A percentile compares a stretch with the other conserved stretches of the same genome.
Conservation (phyloP, 2,329 filamentous ascomycete genomes). For the Mariannaea elegans region DNA sequence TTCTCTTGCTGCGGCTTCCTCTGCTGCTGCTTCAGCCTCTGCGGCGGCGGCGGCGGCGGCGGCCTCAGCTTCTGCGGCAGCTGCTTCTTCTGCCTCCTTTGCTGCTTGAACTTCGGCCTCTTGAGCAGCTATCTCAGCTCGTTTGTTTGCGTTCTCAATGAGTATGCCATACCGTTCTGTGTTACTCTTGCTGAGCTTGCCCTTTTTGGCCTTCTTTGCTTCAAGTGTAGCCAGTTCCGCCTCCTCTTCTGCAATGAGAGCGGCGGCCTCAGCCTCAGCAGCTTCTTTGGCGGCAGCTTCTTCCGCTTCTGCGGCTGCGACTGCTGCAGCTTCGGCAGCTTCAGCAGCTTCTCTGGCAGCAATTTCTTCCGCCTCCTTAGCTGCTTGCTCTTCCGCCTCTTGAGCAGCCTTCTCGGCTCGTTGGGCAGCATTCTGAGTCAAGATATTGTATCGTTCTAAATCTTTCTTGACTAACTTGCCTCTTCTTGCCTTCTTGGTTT, state of each 20-base stretch:
- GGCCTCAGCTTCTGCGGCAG: slow-evolving; percentile 21
- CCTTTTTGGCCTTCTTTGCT: slow-evolving; percentile 39
- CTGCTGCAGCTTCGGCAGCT: slow-evolving; percentile 38
- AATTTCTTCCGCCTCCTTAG: slow-evolving; percentile 31
- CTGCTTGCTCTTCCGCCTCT: slow-evolving; percentile 24
- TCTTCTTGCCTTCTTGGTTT: slow-evolving; percentile 34
- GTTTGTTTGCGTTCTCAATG: slow-evolving; percentile 29
- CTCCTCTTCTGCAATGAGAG: slow-evolving; percentile 44
- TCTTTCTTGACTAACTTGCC: slow-evolving; percentile 37
- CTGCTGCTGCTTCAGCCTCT: slow-evolving; percentile 9
- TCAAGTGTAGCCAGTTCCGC: slow-evolving; percentile 52
- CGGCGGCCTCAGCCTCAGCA: slow-evolving; percentile 35
- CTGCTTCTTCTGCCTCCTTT: slow-evolving; percentile 40
- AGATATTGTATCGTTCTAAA: slow-evolving; percentile 29
- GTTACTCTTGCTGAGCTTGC: slow-evolving; percentile 36
- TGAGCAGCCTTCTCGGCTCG: slow-evolving; percentile 20
- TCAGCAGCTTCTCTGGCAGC: slow-evolving; percentile 32
- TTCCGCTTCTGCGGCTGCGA: slow-evolving; percentile 47
- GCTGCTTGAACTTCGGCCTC: slow-evolving; percentile 18
- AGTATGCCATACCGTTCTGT: slow-evolving; percentile 30
- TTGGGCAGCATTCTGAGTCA: slow-evolving; percentile 29
- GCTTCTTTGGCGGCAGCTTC: slow-evolving; percentile 31
- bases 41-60: slow-evolving; percentile 12
- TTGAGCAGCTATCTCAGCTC: slow-evolving; percentile 27
- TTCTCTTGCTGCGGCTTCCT: slow-evolving; percentile 19